Base-by-base conservation (phyloP, 352 stramenopile genomes). In the Phytopythium boreale region DNA sequence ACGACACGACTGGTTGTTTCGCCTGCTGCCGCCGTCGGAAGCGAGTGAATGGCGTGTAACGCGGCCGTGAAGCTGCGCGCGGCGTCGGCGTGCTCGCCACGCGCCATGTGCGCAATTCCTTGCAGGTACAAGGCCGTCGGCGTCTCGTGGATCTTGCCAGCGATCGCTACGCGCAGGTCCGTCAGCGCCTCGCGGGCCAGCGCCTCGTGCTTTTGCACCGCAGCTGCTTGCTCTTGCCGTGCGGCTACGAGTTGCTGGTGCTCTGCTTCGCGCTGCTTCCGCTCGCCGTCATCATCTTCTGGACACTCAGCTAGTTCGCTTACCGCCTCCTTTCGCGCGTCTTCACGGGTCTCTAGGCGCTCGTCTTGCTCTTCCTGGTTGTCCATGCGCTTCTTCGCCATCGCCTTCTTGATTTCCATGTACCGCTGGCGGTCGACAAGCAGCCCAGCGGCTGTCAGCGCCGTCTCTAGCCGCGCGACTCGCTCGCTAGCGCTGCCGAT, bases 1-100 rank as follows among this genome's bases (percentile, higher is more conserved):
- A 77, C 69, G 26, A 22, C 15, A n/a, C 14, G 4, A 36, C 4
- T 36, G 31, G 31, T 36, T 36, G 31, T 36, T 8, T 39, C 34
- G 34, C 7, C 10, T 7, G 34, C 1, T 39, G 34, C 20, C 1
- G 29, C 7, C 22, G 15, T 29, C 26, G 62, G 56, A 55, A 44
- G 50, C 8, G 61, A 51, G 10, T 70, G 61, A 14, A 73, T 36
- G 52, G 41, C 34, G 39, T 71, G 22, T 4, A 90, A 47, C 0
- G 77, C 81, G 14, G 68, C 69, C 17, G 81, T 84, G 29, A 88
- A 84, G 34, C 67, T 84, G 22, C 56, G 52, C 49, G 80, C 65
- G 1, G 81, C 79, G 8, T 74, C 56, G 0, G 51, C 55, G 51
- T 77, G 77, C 57, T 80, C 51, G 12, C 71, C 59, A 24, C 64